These are phyloP conservation scores for Sphagnum fallax DNA, from an alignment of 228 moss, liverwort and hornwort genomes.

Conservation along the genomic window DNA sequence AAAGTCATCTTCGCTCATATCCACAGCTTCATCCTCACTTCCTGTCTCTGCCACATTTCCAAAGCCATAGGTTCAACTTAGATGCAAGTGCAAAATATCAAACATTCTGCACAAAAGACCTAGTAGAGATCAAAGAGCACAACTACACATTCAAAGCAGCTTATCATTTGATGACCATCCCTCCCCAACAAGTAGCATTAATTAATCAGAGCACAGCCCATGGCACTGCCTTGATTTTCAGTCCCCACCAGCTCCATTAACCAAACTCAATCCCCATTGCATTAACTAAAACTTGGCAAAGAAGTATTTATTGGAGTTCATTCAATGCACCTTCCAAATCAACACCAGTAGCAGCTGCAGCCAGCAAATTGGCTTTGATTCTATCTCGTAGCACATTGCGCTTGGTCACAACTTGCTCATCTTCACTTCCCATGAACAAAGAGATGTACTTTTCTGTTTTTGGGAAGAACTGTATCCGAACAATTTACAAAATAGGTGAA, in stretches of 20 bases:
- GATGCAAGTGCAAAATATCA: too few relatives aligned
- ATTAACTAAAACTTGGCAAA: neutral
- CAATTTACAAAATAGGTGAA: neutral
- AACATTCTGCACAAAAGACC: too few relatives aligned
- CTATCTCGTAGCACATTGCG: constrained; percentile 69
- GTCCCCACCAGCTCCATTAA: neutral
- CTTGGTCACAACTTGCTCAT: constrained; percentile 54
- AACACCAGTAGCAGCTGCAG: constrained; percentile 85
- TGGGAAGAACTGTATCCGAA: constrained; percentile 69
- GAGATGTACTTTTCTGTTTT: constrained; percentile 98
- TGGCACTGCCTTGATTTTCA: too few relatives aligned
- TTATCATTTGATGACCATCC: neutral
- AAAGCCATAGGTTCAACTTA: too few relatives aligned
- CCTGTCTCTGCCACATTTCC: constrained; percentile 68
- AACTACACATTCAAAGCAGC: neutral
- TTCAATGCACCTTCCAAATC: constrained; percentile 73
- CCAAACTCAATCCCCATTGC: neutral
- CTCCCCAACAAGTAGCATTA: neutral
- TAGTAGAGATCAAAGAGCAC: neutral
- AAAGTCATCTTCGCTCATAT: constrained; percentile 96
- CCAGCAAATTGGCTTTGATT: constrained; percentile 81
- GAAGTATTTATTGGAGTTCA: too few relatives aligned
- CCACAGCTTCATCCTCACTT: constrained; percentile 94
- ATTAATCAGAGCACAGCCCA: neutral
- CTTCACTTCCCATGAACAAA: constrained; percentile 76